These are phyloP conservation scores for Fraxinus excelsior DNA, from an alignment of 257 asterid species.

Conservation along the genomic window DNA sequence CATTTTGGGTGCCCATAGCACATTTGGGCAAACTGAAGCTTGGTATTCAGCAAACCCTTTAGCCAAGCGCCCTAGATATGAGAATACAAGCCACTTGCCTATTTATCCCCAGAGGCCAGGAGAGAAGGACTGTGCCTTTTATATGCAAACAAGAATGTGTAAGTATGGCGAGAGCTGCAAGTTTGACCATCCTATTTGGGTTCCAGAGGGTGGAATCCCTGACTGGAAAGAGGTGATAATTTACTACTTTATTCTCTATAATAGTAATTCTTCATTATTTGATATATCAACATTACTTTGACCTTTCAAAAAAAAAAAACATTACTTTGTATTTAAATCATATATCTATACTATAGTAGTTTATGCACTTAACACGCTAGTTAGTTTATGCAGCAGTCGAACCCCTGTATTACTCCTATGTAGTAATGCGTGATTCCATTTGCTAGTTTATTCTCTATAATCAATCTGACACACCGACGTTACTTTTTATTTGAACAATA, in stretches of 20 bases:
- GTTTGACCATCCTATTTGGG: slow-evolving; percentile 99
- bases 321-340: slow-evolving; percentile 26
- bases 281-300: slow-evolving; percentile 23
- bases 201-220: slow-evolving; percentile 99
- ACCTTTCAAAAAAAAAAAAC: too few species aligned
- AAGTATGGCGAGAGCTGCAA: slow-evolving; percentile 98
- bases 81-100: slow-evolving; percentile 90
- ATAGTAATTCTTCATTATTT: slow-evolving; percentile 31
- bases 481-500: slow-evolving; percentile 1
- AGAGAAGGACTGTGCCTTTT: slow-evolving; percentile 98
- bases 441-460: slow-evolving; percentile 10
- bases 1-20: slow-evolving; percentile 78
- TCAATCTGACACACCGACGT: not conserved
- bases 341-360: slow-evolving; percentile 26
- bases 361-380: slow-evolving; percentile 21
- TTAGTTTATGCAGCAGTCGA: slow-evolving; percentile 18
- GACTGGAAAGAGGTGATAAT: slow-evolving; percentile 99
- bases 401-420: slow-evolving; percentile 15
- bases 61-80: slow-evolving; percentile 96
- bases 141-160: slow-evolving; percentile 99
- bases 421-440: slow-evolving; percentile 4
- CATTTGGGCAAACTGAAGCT: slow-evolving; percentile 91
- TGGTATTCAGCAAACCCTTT: slow-evolving; percentile 86
- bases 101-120: slow-evolving; percentile 99
- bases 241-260: slow-evolving; percentile 44